phyloP scores from a whole-genome alignment of 768 basidiomycete species.

The Kwoniella dendrophila region DNA sequence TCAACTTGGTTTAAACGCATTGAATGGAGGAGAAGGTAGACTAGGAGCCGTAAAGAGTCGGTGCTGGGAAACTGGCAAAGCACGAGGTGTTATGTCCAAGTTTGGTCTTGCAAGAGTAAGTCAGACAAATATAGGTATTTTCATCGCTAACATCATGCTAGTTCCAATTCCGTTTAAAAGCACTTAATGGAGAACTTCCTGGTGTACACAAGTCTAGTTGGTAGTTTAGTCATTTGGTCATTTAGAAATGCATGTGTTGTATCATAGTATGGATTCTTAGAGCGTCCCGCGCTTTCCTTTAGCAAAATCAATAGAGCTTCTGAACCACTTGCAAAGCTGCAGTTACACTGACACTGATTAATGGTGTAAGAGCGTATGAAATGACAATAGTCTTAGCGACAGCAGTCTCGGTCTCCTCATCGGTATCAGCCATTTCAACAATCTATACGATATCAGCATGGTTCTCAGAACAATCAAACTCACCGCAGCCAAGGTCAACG shows the following conservation, averaged over 20 bases:
- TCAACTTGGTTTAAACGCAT: slow-evolving; percentile 87
- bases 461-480: slow-evolving; percentile 17
- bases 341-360: slow-evolving; percentile 47
- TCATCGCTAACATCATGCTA: slow-evolving; percentile 51
- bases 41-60: slow-evolving; percentile 88
- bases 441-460: slow-evolving; percentile 11
- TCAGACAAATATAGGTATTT: slow-evolving; percentile 4
- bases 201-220: slow-evolving; percentile 92
- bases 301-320: slow-evolving; percentile 23
- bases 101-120: slow-evolving; percentile 80
- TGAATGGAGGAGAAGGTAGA: slow-evolving; percentile 72
- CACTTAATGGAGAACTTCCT: slow-evolving; percentile 75
- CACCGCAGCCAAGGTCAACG: slow-evolving; percentile 52
- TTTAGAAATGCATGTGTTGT: not conserved
- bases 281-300: not conserved
- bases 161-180: slow-evolving; percentile 90
- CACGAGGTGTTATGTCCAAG: slow-evolving; percentile 82
- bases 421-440: slow-evolving; percentile 40
- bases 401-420: slow-evolving; percentile 42
- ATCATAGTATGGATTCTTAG: not conserved
- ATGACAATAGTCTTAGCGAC: slow-evolving; percentile 51
- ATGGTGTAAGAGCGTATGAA: slow-evolving; percentile 47
- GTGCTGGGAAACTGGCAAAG: slow-evolving; percentile 80
- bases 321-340: slow-evolving; percentile 40
- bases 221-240: slow-evolving; percentile 58